These are phyloP conservation scores for Aristolochia fimbriata DNA, from an alignment of 164 flowering plant species.

Conservation along the genomic window DNA sequence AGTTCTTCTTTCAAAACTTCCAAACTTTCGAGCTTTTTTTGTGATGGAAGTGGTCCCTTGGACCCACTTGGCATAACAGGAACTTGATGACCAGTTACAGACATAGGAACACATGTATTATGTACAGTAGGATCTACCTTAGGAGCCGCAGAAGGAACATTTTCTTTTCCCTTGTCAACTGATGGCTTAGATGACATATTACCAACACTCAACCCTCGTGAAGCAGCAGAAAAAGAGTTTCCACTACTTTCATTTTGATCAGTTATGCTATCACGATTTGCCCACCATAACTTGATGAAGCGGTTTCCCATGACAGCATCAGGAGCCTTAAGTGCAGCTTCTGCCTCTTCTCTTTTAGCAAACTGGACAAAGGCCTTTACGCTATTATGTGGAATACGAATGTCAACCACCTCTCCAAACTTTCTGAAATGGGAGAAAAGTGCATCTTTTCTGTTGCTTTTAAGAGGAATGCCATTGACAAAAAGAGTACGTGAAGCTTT, in stretches of 20 bases:
- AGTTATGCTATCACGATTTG: constrained; percentile 74
- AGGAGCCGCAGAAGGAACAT: constrained; percentile 19
- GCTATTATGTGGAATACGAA: constrained; percentile 62
- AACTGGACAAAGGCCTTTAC: constrained; percentile 90
- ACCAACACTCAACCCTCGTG: constrained; percentile 19
- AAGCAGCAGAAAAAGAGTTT: constrained; percentile 16
- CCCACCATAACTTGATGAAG: constrained; percentile 93
- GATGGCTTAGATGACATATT: constrained; percentile 23
- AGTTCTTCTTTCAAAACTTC: constrained; percentile 79
- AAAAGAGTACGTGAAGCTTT: constrained; percentile 76
- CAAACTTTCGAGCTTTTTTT: constrained; percentile 62
- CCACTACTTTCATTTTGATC: constrained; percentile 32
- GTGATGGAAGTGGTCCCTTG: constrained; percentile 38
- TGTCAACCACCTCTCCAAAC: constrained; percentile 81
- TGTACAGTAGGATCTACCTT: constrained; percentile 19
- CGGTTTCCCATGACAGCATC: constrained; percentile 99
- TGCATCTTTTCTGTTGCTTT: constrained; percentile 61
- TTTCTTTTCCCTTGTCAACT: constrained; percentile 33
- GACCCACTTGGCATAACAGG: constrained; percentile 28
- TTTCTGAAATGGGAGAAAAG: constrained; percentile 83
- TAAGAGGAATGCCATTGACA: constrained; percentile 70
- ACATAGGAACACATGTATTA: constrained; percentile 21
- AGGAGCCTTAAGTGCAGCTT: constrained; percentile 85
- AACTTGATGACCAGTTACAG: constrained; percentile 25
- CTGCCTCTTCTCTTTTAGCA: constrained; percentile 92